These are phyloP conservation scores for Hypoxylon crocopeplum DNA, from an alignment of 495 filamentous ascomycete species.

Conservation along the genomic window DNA sequence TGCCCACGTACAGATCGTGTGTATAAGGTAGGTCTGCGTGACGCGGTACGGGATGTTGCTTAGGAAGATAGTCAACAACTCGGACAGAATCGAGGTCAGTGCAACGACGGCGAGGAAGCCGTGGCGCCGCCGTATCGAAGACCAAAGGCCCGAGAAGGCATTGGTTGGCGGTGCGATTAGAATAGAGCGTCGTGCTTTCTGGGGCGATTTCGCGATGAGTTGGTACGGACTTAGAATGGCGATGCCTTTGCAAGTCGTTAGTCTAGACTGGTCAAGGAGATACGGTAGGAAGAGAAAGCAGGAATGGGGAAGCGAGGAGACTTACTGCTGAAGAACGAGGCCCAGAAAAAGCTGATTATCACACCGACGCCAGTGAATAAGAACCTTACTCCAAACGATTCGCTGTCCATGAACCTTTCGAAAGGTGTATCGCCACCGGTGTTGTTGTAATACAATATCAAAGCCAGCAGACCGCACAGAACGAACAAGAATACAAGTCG, in stretches of 20 bases:
- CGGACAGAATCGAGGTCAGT: conserved; percentile 43
- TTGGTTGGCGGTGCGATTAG: conserved; percentile 45
- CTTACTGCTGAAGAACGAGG: conserved; percentile 45
- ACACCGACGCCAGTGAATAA: conserved; percentile 52
- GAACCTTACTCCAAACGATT: conserved; percentile 52
- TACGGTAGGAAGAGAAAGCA: not conserved
- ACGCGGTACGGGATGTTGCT: conserved; percentile 48
- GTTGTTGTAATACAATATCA: conserved; percentile 53
- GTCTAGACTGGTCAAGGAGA: too few species aligned
- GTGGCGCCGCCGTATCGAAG: conserved; percentile 41
- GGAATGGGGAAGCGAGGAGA: not conserved
- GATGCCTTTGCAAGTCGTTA: conserved; percentile 27
- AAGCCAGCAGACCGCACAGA: conserved; percentile 43
- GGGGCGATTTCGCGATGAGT: conserved; percentile 32
- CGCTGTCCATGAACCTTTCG: conserved; percentile 54
- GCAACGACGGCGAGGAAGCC: conserved; percentile 42
- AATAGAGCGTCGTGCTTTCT: conserved; percentile 42
- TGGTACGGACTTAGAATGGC: conserved; percentile 41
- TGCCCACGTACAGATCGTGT: conserved; percentile 43
- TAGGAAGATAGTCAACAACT: conserved; percentile 48
- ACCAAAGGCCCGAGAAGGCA: conserved; percentile 46
- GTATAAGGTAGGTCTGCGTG: conserved; percentile 43
- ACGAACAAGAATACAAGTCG: conserved; percentile 41
- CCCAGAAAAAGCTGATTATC: conserved; percentile 52
- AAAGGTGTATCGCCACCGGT: conserved; percentile 47